Base-by-base conservation (phyloP, 345 rosid genomes). In the Melaleuca quinquenervia region DNA sequence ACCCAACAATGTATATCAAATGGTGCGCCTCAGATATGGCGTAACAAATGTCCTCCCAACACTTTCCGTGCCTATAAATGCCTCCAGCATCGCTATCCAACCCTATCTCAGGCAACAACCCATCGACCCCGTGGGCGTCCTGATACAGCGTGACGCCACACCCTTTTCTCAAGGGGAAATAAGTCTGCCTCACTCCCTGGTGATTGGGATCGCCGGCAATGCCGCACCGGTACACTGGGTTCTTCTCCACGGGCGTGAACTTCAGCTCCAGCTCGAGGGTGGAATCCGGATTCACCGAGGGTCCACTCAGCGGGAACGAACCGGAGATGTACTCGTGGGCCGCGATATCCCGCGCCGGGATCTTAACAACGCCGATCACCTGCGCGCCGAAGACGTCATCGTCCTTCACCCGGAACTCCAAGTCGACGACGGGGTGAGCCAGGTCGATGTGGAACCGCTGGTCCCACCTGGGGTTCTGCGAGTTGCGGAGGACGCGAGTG, bases 21-120 rank as follows among this genome's bases (percentile, higher is more conserved):
- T 97, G 99, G 82, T 97, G 99, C 88, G 99, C 99, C 85, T 96
- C 99, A 1, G 93, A 92, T 14, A 97, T 87, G 1, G 99, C 96
- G 88, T 91, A 84, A 70, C 99, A 96, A 45, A 97, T 94, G 87
- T 97, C 99, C 88, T 96, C 99, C 99, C 99, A 97, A 76, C 99
- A 97, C 11, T 89, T 91, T 1, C 82, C 91, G 1, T 93, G 96
- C 87, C 74, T 85, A 64, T 89, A 96, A 76, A 91, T 88, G 86
- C 87, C 87, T 60, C 95, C 92, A 1, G 83, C 89, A 11, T 94
- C 98, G 7, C 24, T 18, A 36, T 70, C 78, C 83, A 96, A 80
- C 49, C 86, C 60, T 21, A 96, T 92, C 50, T 89, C 87, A 13
- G 95, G 96, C 88, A 95, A 88, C 86, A 84, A 20, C 14, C 89